Base-by-base conservation (phyloP, 2,329 filamentous ascomycete genomes). In the Trichophaea hybrida region DNA sequence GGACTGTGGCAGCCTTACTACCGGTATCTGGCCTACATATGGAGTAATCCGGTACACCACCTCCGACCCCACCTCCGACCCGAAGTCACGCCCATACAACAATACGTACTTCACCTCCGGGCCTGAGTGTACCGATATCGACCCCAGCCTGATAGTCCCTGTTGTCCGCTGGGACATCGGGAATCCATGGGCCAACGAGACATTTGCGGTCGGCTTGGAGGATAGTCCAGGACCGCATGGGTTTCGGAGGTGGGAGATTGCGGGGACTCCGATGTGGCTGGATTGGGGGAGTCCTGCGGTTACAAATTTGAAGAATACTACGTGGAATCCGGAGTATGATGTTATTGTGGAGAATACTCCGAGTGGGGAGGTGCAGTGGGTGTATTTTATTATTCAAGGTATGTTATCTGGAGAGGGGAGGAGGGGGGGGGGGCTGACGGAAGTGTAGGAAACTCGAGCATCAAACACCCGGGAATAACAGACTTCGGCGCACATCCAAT, bases 11-110 rank as follows among this genome's bases (percentile, higher is more conserved):
- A 8, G 24, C 12, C 7, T 48, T 17, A 6, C 7, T 17, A 8
- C 44, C 8, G 44, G 15, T 17, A 8, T 48, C 7, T 48, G 7
- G 7, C 44, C 44, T 6, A 40, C 60, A 13, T 50, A 40, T 35
- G 68, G 68, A 8, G 67, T 70, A 12, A 64, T 70, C n/a, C 62
- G 67, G 12, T 70, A 70, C n/a, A n/a, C n/a, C n/a, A n/a, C n/a
- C n/a, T n/a, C 55, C 59, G 63, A 12, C 43, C 53, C 44, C 6
- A 48, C 15, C 7, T 55, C 61, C 10, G 3, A 61, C 54, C 35
- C 59, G 57, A n/a, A 7, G 37, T 40, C 37, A 40, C 7, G n/a
- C 7, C 37, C 37, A 40, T 40, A 40, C n/a, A n/a, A 40, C n/a
- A n/a, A n/a, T n/a, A n/a, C 7, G 7, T 40, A 40, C 37, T 40